Evolutionary conservation across 139 green algal species (phyloP).

Genomic region (Micractinium conductrix): DNA sequence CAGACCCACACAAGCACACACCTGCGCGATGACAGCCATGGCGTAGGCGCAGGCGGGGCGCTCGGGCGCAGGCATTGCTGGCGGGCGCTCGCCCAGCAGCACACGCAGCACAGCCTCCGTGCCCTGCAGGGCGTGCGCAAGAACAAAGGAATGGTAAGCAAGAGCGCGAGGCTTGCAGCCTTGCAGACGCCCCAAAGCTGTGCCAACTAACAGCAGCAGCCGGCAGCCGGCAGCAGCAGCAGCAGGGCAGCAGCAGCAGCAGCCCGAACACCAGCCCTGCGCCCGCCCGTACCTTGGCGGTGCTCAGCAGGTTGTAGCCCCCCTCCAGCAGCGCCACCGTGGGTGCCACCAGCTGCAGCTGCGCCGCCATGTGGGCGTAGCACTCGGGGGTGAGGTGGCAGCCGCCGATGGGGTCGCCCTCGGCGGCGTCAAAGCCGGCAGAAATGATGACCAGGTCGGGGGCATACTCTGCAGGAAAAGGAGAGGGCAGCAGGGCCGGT

Average conservation of each 20-base stretch:
- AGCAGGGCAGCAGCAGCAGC: too few species aligned
- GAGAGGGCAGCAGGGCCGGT: neutral
- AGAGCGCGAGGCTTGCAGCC: too few species aligned
- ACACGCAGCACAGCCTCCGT: conserved; percentile 75
- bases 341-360: conserved; percentile 60
- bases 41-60: conserved; percentile 9
- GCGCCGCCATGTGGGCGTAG: conserved; percentile 78
- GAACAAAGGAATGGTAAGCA: too few species aligned
- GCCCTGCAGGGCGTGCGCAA: too few species aligned
- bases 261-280: too few species aligned
- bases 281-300: too few species aligned
- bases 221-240: too few species aligned
- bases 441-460: conserved; percentile 91
- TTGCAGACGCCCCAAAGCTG: too few species aligned
- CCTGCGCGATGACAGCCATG: conserved; percentile 37
- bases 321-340: conserved; percentile 88
- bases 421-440: conserved; percentile 83
- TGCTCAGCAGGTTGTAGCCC: conserved; percentile 76
- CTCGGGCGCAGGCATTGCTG: conserved; percentile 20
- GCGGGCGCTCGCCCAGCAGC: conserved; percentile 66
- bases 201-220: too few species aligned
- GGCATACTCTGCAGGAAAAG: conserved; percentile 57
- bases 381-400: conserved; percentile 62
- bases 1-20: too few species aligned
- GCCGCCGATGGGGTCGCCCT: conserved; percentile 43